Evolutionary conservation across 345 rosid species (phyloP).

Genomic region (Barbarea vulgaris): DNA sequence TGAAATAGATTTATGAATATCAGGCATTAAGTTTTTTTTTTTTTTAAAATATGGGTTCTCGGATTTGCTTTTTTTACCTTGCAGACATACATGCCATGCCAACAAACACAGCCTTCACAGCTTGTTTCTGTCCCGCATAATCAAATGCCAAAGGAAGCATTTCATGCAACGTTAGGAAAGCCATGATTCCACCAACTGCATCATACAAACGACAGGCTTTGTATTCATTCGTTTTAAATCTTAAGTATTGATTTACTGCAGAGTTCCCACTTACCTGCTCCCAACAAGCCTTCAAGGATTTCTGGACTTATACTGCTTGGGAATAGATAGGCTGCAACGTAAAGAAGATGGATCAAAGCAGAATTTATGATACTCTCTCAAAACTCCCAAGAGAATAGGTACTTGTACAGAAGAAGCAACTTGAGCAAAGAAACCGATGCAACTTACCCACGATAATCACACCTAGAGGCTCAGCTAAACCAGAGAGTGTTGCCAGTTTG

Average conservation of each 20-base stretch:
- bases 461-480: conserved; percentile 97
- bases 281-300: conserved; percentile 92
- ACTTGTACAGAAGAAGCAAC: not conserved
- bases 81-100: conserved; percentile 99
- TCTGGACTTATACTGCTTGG: conserved; percentile 93
- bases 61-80: conserved; percentile 54
- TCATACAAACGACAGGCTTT: conserved; percentile 13
- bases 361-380: not conserved
- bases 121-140: conserved; percentile 98
- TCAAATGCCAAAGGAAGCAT: conserved; percentile 99
- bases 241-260: not conserved
- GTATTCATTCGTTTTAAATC: not conserved
- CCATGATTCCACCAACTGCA: conserved; percentile 99
- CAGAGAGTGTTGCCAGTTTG: conserved; percentile 94
- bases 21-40: not conserved
- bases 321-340: conserved; percentile 79
- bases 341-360: conserved; percentile 25
- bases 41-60: not conserved
- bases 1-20: not conserved
- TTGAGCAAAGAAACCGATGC: not conserved
- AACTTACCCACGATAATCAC: conserved; percentile 86
- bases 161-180: conserved; percentile 94
- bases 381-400: not conserved
- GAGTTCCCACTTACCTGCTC: conserved; percentile 58
- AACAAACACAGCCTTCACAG: conserved; percentile 92